Conservation (phyloP, 2,329 filamentous ascomycete genomes). For the Xylariaceae sp. region DNA sequence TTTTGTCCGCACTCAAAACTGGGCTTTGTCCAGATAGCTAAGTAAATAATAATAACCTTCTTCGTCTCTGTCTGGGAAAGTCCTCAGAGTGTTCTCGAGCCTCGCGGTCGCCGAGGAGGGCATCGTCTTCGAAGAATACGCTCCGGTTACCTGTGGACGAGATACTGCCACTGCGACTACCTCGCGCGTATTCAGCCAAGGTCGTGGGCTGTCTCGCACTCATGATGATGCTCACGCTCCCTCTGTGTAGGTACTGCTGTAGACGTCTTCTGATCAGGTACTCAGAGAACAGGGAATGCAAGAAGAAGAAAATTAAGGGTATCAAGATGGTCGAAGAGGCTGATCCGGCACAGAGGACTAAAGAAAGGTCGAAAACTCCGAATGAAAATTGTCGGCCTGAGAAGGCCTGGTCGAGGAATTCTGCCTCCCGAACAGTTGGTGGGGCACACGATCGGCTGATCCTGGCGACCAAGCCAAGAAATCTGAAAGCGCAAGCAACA, state of each 20-base stretch:
- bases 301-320: no score
- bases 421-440: slow-evolving; percentile 4
- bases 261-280: neutral
- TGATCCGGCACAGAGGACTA: neutral
- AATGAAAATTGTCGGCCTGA: no score
- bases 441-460: slow-evolving; percentile 7
- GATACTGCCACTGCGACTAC: slow-evolving; percentile 34
- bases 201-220: slow-evolving; percentile 26
- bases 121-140: slow-evolving; percentile 40
- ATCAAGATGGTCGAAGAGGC: neutral
- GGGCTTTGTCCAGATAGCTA: no score
- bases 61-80: slow-evolving; percentile 27
- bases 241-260: neutral
- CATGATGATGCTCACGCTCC: slow-evolving; percentile 17
- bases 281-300: slow-evolving; percentile 2
- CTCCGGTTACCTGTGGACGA: slow-evolving; percentile 37
- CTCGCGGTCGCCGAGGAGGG: slow-evolving; percentile 38
- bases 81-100: slow-evolving; percentile 32
- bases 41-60: slow-evolving; percentile 38
- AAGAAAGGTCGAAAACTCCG: neutral
- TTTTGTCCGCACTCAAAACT: no score
- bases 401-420: neutral
- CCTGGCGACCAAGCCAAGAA: slow-evolving; percentile 7
- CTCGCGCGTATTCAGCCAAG: slow-evolving; percentile 44
- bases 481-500: slow-evolving; percentile 1